Percentiles rank a stretch among this genome's conserved stretches.
Evolutionary conservation across 2,329 filamentous ascomycete genomes (phyloP).

Genomic region (Fusarium chuoi): DNA sequence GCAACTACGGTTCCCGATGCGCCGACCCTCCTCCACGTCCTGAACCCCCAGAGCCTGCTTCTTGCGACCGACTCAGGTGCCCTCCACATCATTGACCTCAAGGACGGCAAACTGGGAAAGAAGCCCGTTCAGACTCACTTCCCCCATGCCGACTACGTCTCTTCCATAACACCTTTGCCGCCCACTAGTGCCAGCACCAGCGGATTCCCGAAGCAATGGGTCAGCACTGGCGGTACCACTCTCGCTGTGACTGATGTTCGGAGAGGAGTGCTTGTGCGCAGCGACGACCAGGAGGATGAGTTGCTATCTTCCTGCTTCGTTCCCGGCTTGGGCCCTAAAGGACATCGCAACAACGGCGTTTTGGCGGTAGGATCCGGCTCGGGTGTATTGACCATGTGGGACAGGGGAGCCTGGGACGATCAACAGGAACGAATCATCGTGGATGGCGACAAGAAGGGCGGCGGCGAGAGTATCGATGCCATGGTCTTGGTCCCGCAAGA

Average conservation of each 20-base stretch:
- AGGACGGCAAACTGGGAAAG: conserved; percentile 66
- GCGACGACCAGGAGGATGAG: conserved; percentile 95
- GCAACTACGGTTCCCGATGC: conserved; percentile 68
- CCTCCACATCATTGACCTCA: conserved; percentile 87
- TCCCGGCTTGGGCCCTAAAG: conserved; percentile 76
- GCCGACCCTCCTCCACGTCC: conserved; percentile 82
- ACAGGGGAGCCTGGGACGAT: conserved; percentile 94
- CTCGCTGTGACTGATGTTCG: conserved; percentile 90
- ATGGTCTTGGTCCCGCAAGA: conserved; percentile 77
- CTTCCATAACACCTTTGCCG: conserved; percentile 85
- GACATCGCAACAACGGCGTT: conserved; percentile 74
- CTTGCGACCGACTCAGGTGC: conserved; percentile 91
- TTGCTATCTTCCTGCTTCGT: conserved; percentile 84
- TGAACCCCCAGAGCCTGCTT: conserved; percentile 88
- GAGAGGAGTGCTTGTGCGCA: conserved; percentile 84
- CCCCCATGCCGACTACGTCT: conserved; percentile 93
- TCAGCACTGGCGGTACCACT: conserved; percentile 91
- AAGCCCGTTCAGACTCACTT: conserved; percentile 82
- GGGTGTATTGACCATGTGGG: conserved; percentile 92
- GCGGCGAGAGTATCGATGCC: conserved; percentile 84
- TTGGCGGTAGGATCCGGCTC: conserved; percentile 79
- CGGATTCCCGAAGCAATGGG: conserved; percentile 93
- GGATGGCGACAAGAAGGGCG: conserved; percentile 64
- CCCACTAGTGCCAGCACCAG: conserved; percentile 83
- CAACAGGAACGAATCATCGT: conserved; percentile 90